phyloP scores from a whole-genome alignment of 495 filamentous ascomycete genomes.

The Tuber brumale region DNA sequence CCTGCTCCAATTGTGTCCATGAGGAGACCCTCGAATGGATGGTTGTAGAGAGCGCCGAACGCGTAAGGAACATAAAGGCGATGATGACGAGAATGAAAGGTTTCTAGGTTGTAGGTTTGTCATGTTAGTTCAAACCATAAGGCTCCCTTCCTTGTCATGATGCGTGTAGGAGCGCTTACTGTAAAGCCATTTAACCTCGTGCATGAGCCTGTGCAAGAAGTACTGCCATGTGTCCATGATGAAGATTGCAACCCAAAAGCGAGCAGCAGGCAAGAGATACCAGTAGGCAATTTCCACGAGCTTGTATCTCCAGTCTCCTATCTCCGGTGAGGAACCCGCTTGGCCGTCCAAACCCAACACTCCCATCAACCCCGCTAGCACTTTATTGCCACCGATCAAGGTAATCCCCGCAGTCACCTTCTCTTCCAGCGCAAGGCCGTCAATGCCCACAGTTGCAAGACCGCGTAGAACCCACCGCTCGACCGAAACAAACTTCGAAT shows the following conservation, averaged over 20 bases:
- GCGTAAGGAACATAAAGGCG: slow-evolving; percentile 95
- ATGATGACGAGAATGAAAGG: slow-evolving; percentile 91
- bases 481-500: slow-evolving; percentile 30
- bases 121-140: not conserved
- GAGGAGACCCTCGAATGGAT: slow-evolving; percentile 85
- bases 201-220: slow-evolving; percentile 90
- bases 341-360: slow-evolving; percentile 53
- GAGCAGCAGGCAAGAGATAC: slow-evolving; percentile 64
- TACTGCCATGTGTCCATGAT: slow-evolving; percentile 95
- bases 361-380: slow-evolving; percentile 18
- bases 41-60: slow-evolving; percentile 94
- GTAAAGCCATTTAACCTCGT: slow-evolving; percentile 93
- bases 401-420: slow-evolving; percentile 32
- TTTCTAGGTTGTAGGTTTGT: slow-evolving; percentile 47
- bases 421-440: slow-evolving; percentile 45
- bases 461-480: slow-evolving; percentile 32
- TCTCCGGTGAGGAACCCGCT: slow-evolving; percentile 35
- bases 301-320: slow-evolving; percentile 67
- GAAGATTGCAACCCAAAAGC: slow-evolving; percentile 64
- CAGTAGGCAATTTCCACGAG: slow-evolving; percentile 71
- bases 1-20: slow-evolving; percentile 83
- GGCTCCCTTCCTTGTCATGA: not conserved
- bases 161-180: slow-evolving; percentile 53
- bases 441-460: slow-evolving; percentile 51
- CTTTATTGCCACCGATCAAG: slow-evolving; percentile 24